Conservation (phyloP, 495 filamentous ascomycete species). For the Haplographium delicatum region DNA sequence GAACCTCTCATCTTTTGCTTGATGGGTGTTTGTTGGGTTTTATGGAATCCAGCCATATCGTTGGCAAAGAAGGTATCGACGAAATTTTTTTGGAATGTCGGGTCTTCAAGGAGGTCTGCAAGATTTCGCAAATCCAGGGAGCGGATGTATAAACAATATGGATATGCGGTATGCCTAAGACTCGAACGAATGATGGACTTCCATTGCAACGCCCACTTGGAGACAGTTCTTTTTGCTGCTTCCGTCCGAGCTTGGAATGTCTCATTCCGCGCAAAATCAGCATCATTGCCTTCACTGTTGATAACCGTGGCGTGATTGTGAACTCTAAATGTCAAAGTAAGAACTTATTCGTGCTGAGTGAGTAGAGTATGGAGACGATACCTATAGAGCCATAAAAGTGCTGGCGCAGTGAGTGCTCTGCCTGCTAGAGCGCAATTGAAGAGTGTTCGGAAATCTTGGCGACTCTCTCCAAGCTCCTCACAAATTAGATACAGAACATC, state of each 20-base stretch:
- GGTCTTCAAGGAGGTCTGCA: slow-evolving; percentile 49
- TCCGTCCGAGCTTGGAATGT: slow-evolving; percentile 24
- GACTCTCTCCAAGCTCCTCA: slow-evolving; percentile 41
- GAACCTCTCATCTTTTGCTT: slow-evolving; percentile 20
- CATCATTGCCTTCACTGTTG: slow-evolving; percentile 10
- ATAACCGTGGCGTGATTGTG: slow-evolving; percentile 9
- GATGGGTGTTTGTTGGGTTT: slow-evolving; percentile 13
- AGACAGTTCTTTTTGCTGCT: slow-evolving; percentile 32
- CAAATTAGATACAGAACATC: slow-evolving; percentile 59
- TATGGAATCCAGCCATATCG: slow-evolving; percentile 35
- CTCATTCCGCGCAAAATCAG: slow-evolving; percentile 16
- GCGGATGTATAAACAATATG: slow-evolving; percentile 65
- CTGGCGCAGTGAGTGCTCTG: slow-evolving; percentile 47
- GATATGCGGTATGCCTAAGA: slow-evolving; percentile 55
- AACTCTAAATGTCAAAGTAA: slow-evolving; percentile 3
- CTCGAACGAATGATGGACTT: slow-evolving; percentile 64
- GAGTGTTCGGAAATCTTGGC: slow-evolving; percentile 50
- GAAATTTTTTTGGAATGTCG: slow-evolving; percentile 33
- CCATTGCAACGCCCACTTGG: slow-evolving; percentile 60
- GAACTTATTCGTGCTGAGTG: too few relatives aligned
- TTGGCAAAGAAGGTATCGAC: slow-evolving; percentile 46
- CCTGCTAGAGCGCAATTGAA: slow-evolving; percentile 49
- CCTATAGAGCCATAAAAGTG: slow-evolving; percentile 61
- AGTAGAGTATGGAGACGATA: slow-evolving; percentile 27
- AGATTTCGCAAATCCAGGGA: slow-evolving; percentile 58